These are phyloP conservation scores for Entophlyctis luteolus DNA, from an alignment of 192 early-diverging fungal genomes.

Conservation along the genomic window DNA sequence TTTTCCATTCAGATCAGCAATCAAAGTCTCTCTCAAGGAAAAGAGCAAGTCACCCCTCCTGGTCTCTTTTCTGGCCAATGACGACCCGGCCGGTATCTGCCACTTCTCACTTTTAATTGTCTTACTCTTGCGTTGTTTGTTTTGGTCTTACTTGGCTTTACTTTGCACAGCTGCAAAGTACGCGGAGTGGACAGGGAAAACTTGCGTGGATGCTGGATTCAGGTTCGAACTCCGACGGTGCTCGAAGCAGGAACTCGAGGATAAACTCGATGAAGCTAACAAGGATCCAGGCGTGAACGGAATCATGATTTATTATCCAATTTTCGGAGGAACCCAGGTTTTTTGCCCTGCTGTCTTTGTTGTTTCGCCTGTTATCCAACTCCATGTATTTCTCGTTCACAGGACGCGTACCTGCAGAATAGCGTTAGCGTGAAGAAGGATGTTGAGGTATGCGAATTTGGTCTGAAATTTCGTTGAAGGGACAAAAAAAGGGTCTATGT, in stretches of 20 bases:
- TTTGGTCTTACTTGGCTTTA: neutral
- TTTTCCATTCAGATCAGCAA: conserved; percentile 28
- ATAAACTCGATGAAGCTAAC: conserved; percentile 83
- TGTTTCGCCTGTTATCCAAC: neutral
- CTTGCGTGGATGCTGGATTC: conserved; percentile 84
- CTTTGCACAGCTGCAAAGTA: conserved; percentile 66
- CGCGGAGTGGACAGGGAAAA: conserved; percentile 92
- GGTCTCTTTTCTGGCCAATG: conserved; percentile 93
- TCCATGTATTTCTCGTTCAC: neutral
- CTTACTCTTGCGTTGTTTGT: neutral
- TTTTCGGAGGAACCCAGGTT: conserved; percentile 87
- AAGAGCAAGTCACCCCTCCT: conserved; percentile 42
- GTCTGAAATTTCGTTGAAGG: neutral
- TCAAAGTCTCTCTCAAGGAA: conserved; percentile 32
- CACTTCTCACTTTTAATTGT: conserved; percentile 23
- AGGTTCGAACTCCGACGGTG: conserved; percentile 86
- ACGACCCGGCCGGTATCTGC: conserved; percentile 72
- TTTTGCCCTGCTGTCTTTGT: neutral
- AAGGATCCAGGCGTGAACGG: conserved; percentile 79
- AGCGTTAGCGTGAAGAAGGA: conserved; percentile 85
- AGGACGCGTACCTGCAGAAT: conserved; percentile 92
- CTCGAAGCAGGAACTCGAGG: conserved; percentile 77
- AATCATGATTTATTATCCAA: conserved; percentile 98
- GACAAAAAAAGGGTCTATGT: conserved; percentile 65
- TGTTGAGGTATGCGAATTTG: conserved; percentile 62